Evolutionary conservation across 768 basidiomycete genomes (phyloP), one percentile per base, ranked within the genome.

Genomic region (Lactarius psammicola): DNA sequence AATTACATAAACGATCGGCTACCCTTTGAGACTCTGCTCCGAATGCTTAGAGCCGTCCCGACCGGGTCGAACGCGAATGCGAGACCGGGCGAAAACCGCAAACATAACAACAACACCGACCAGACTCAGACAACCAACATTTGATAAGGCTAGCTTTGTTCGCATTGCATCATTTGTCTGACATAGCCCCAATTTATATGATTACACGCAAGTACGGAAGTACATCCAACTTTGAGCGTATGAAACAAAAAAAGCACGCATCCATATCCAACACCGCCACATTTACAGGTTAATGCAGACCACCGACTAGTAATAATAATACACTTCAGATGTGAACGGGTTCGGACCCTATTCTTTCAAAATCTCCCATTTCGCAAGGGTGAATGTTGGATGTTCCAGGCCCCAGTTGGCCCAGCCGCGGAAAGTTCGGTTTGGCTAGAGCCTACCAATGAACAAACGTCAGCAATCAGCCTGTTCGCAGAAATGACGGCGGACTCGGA

Each of bases 41-140:
- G 44, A 10, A 23, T 20, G 54, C 51, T 20, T 42, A 65, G 42
- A 23, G 40, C 64, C 60, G 67, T 58, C 57, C 60, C 51, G 64
- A 62, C 60, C 67, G 67, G 67, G 36, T 67, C 67, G 26, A 68
- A 66, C 6, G 65, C 67, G 67, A 68, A 26, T 26, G 26, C 26
- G 49, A 54, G 31, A 4, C 15, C 40, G 26, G 28, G 49, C 33
- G 11, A 51, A 20, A 44, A 60, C 44, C 28, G 44, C 33, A 42
- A 17, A 23, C 53, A 60, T 59, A 34, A 42, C 13, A 34, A 42
- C 20, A 61, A 28, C 26, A 5, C 9, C 20, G 8, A 61, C 64
- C 49, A 62, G 60, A 54, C 65, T 60, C 54, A 42, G 59, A 57
- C 60, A 46, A 51, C 7, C 36, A 42, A 18, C 18, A n/a, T 46